Evolutionary conservation across 2,329 filamentous ascomycete species (phyloP).

Genomic region (Leptographium wingfieldii): DNA sequence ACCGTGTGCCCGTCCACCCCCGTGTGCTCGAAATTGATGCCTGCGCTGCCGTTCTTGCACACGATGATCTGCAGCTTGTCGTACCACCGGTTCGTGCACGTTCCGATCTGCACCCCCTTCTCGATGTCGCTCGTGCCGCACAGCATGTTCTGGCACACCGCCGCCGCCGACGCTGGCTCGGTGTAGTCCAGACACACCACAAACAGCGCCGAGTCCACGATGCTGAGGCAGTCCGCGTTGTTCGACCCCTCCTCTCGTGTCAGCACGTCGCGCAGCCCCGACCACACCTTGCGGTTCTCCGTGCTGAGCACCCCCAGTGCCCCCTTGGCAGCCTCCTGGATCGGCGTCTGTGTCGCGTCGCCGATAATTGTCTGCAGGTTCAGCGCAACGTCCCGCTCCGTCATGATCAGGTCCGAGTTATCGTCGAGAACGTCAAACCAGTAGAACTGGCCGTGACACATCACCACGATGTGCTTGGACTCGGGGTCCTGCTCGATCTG

Average conservation of each 20-base stretch:
- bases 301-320: slow-evolving; percentile 89
- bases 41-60: slow-evolving; percentile 94
- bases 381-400: slow-evolving; percentile 79
- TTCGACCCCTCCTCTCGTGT: slow-evolving; percentile 79
- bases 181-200: slow-evolving; percentile 87
- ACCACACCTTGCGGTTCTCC: slow-evolving; percentile 95
- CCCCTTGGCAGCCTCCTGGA: slow-evolving; percentile 90
- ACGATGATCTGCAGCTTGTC: slow-evolving; percentile 99
- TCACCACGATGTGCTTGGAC: slow-evolving; percentile 86
- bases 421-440: slow-evolving; percentile 97
- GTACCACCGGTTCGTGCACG: slow-evolving; percentile 97
- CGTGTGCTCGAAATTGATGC: slow-evolving; percentile 98
- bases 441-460: slow-evolving; percentile 93
- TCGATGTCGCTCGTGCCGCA: slow-evolving; percentile 89
- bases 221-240: slow-evolving; percentile 90
- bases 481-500: slow-evolving; percentile 89
- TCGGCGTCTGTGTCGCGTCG: slow-evolving; percentile 77
- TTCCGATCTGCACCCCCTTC: slow-evolving; percentile 88
- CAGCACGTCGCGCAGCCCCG: slow-evolving; percentile 74
- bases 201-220: slow-evolving; percentile 89
- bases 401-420: slow-evolving; percentile 94
- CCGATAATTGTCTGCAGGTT: slow-evolving; percentile 89
- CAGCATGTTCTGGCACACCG: slow-evolving; percentile 96
- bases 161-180: slow-evolving; percentile 66
- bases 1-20: slow-evolving; percentile 97